Evolutionary conservation across 116 monocot genomes (phyloP).

Genomic region (Papilionanthe hybrid): DNA sequence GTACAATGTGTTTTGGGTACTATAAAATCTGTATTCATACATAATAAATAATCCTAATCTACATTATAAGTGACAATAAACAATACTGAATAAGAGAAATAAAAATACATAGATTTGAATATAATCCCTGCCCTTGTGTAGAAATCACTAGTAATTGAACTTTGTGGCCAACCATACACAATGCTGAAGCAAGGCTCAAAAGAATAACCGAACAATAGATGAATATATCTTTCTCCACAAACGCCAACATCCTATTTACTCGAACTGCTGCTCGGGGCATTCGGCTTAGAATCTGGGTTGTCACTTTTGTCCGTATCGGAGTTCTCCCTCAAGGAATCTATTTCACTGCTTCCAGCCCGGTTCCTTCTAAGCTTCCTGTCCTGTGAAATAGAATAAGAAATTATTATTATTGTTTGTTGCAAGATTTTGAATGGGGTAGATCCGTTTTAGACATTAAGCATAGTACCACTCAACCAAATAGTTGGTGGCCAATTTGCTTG

Average conservation of each 20-base stretch:
- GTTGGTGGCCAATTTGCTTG: no score
- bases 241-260: neutral
- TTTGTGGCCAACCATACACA: neutral
- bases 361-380: constrained; percentile 46
- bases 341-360: constrained; percentile 36
- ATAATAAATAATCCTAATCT: neutral
- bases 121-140: neutral
- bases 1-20: neutral
- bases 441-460: no score
- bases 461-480: no score
- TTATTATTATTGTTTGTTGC: no score
- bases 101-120: neutral
- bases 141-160: neutral
- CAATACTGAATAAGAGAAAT: neutral
- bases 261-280: constrained; percentile 13
- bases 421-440: no score
- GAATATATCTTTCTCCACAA: neutral
- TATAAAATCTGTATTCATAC: neutral
- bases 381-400: constrained; percentile 16
- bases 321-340: constrained; percentile 43
- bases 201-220: neutral
- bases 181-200: neutral
- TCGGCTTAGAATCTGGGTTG: constrained; percentile 43
- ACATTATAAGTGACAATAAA: neutral
- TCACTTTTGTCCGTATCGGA: constrained; percentile 78